phyloP scores from a whole-genome alignment of 2,329 filamentous ascomycete species.

The Colletotrichum incanum region DNA sequence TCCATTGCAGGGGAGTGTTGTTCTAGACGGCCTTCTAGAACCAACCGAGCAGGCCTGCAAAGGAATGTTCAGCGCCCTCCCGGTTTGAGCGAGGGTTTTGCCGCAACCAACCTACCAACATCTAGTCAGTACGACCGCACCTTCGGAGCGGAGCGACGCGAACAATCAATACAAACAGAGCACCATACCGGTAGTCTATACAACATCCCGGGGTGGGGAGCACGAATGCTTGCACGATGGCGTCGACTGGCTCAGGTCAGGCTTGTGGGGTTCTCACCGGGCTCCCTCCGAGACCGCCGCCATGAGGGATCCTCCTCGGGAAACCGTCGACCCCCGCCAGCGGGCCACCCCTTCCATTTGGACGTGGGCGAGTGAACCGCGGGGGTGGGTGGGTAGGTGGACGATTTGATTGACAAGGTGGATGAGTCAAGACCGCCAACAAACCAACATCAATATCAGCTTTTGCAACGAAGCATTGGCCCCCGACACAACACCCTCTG shows the following conservation, averaged over 20 bases:
- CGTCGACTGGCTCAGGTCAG: conserved; percentile 6
- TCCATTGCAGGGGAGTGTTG: conserved; percentile 13
- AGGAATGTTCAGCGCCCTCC: conserved; percentile 13
- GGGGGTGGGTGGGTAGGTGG: conserved; percentile 33
- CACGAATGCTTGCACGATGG: neutral
- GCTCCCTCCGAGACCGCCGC: conserved; percentile 35
- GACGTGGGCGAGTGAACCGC: conserved; percentile 27
- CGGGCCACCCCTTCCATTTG: conserved; percentile 22
- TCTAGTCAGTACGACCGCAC: neutral
- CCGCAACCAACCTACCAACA: conserved; percentile 7
- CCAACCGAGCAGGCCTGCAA: conserved; percentile 3
- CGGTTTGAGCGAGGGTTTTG: conserved; percentile 23
- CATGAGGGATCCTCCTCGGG: conserved; percentile 18
- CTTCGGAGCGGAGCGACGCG: conserved; percentile 1
- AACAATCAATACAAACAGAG: neutral
- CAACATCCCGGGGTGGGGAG: neutral
- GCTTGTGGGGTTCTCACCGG: conserved; percentile 25
- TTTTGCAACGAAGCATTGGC: conserved; percentile 24
- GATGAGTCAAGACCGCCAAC: conserved; percentile 29
- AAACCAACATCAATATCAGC: conserved; percentile 28
- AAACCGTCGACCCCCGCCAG: conserved; percentile 25
- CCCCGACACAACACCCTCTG: conserved; percentile 3
- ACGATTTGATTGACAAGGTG: conserved; percentile 14
- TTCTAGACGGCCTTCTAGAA: conserved; percentile 41
- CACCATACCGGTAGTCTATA: neutral